A percentile compares a stretch with the other conserved stretches of the same genome.
These are phyloP conservation scores for Naematelia aurantialba DNA, from an alignment of 768 basidiomycete species.

Conservation along the genomic window DNA sequence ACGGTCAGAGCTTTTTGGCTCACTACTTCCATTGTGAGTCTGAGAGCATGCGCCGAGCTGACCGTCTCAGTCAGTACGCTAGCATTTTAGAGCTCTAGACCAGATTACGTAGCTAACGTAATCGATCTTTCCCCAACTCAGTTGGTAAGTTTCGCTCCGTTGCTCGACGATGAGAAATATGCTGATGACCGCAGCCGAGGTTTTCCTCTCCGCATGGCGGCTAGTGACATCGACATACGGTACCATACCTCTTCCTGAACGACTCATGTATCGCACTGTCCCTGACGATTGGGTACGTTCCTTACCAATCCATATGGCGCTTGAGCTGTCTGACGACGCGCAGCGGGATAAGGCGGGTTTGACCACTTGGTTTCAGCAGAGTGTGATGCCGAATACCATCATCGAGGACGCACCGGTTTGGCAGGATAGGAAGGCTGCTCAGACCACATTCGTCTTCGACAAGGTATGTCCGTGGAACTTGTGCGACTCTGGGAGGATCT, in stretches of 20 bases:
- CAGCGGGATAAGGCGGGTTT: conserved; percentile 29
- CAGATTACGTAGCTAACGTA: too few relatives aligned
- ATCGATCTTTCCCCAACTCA: not conserved
- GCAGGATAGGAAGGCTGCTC: conserved; percentile 23
- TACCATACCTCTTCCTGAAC: conserved; percentile 16
- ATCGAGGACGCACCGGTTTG: conserved; percentile 32
- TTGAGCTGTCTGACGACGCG: conserved; percentile 1
- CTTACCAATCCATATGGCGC: not conserved
- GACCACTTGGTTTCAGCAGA: conserved; percentile 36
- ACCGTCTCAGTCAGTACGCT: conserved; percentile 8
- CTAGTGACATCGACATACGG: conserved; percentile 27
- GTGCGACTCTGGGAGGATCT: too few relatives aligned
- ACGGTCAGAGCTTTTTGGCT: conserved; percentile 21
- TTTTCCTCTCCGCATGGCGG: conserved; percentile 39
- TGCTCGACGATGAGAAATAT: not conserved
- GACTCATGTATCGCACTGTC: conserved; percentile 30
- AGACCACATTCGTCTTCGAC: conserved; percentile 29
- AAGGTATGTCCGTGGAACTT: conserved; percentile 14
- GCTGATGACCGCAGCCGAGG: conserved; percentile 23
- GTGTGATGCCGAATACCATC: conserved; percentile 29
- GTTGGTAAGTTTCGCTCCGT: not conserved
- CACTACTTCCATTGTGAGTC: conserved; percentile 42
- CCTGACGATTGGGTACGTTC: conserved; percentile 36
- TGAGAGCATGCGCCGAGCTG: conserved; percentile 1
- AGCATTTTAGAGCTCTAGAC: too few relatives aligned